These are phyloP conservation scores for Passalora sequoiae DNA, from an alignment of 2,329 filamentous ascomycete genomes.

Conservation along the genomic window DNA sequence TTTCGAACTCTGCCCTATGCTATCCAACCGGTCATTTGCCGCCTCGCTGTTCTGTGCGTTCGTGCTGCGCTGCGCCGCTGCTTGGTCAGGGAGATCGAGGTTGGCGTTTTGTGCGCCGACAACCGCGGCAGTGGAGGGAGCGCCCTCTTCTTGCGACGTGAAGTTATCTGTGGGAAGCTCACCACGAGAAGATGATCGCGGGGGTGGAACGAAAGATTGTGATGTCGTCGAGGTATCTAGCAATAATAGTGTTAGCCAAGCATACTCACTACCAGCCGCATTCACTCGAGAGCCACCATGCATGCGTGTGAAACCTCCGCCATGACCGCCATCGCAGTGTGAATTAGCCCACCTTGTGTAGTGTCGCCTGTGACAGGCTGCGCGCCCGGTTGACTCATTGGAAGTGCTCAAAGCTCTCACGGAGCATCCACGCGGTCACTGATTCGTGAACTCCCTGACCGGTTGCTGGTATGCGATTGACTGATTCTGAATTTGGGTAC, in stretches of 20 bases:
- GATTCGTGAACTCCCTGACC: constrained; percentile 1
- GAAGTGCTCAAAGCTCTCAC: constrained; percentile 15
- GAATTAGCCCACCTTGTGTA: constrained; percentile 22
- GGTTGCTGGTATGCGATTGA: constrained; percentile 5
- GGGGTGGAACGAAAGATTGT: constrained; percentile 22
- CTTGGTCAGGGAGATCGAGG: constrained; percentile 15
- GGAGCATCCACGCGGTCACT: constrained; percentile 16
- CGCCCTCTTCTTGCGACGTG: constrained; percentile 19
- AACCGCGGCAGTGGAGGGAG: constrained; percentile 6
- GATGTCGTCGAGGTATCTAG: constrained; percentile 22
- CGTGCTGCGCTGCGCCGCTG: neutral
- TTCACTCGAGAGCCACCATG: constrained; percentile 1
- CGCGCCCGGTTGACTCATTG: constrained; percentile 28
- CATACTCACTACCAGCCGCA: constrained; percentile 1
- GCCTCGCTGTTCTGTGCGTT: neutral
- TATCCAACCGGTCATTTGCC: constrained; percentile 35
- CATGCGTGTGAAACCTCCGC: constrained; percentile 9
- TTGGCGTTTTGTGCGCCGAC: constrained; percentile 9
- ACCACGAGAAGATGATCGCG: constrained; percentile 17
- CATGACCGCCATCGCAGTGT: neutral
- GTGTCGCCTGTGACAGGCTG: constrained; percentile 23
- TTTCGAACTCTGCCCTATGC: constrained; percentile 42
- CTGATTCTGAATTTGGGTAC: constrained; percentile 1
- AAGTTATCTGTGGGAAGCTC: constrained; percentile 13
- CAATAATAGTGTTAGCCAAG: constrained; percentile 7